Evolutionary conservation across 1,284 basidiomycete genomes (phyloP).

Genomic region (Cutaneotrichosporon sp.): DNA sequence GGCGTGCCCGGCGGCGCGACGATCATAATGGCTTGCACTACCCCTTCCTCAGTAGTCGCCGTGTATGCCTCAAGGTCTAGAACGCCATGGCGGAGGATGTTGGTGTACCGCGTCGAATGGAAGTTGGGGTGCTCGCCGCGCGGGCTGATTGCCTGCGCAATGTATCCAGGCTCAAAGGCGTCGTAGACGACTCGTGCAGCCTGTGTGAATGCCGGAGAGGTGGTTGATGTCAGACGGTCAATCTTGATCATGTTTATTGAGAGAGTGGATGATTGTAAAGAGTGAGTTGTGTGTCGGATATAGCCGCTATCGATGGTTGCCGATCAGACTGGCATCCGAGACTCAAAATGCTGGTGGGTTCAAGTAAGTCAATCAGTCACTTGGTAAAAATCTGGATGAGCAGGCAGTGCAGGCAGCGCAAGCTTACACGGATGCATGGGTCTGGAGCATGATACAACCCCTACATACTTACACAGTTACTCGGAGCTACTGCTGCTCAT

Average conservation of each 20-base stretch:
- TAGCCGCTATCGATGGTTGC: background rate
- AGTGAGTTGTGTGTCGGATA: background rate
- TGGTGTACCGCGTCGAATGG: constrained; percentile 1
- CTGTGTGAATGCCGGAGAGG: background rate
- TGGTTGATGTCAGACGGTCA: constrained; percentile 1
- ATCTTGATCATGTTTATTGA: background rate
- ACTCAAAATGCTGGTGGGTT: background rate
- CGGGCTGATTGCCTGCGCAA: constrained; percentile 5
- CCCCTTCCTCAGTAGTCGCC: background rate
- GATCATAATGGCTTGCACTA: constrained; percentile 4
- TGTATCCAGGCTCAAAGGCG: constrained; percentile 9
- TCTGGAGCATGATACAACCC: too few relatives aligned
- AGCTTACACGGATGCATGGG: too few relatives aligned
- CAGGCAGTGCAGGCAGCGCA: too few relatives aligned
- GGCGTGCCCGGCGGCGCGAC: background rate
- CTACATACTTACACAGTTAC: too few relatives aligned
- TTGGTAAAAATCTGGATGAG: too few relatives aligned
- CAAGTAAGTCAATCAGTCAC: background rate
- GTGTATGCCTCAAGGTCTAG: constrained; percentile 4
- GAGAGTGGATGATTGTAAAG: background rate
- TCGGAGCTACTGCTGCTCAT: background rate
- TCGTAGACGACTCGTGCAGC: constrained; percentile 6
- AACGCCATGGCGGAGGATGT: background rate
- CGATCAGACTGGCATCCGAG: too few relatives aligned
- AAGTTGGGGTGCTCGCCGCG: constrained; percentile 1